Conservation (phyloP, 441 rosid genomes). For the Capsella rubella region DNA sequence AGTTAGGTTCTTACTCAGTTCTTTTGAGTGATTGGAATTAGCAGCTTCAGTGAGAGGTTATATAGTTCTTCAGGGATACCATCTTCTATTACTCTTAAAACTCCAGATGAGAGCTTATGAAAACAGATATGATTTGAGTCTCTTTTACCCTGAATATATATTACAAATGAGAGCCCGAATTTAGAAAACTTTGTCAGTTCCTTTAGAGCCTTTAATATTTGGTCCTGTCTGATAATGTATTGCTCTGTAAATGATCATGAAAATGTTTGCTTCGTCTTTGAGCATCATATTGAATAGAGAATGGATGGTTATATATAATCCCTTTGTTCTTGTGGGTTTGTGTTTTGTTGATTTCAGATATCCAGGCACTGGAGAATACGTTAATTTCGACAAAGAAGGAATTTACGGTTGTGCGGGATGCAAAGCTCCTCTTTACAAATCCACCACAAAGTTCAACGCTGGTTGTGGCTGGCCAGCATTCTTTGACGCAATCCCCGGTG, state of each 20-base stretch:
- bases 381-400: slow-evolving; percentile 73
- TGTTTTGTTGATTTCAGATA: slow-evolving; percentile 49
- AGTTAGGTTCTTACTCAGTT: background rate
- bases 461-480: slow-evolving; percentile 99
- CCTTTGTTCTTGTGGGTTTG: background rate
- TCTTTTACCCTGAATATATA: background rate
- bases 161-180: background rate
- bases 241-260: background rate
- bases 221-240: background rate
- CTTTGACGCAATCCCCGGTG: slow-evolving; percentile 87
- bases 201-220: background rate
- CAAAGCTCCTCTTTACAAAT: slow-evolving; percentile 80
- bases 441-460: slow-evolving; percentile 81
- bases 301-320: background rate
- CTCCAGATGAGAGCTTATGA: background rate
- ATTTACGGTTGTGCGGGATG: slow-evolving; percentile 82
- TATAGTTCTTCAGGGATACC: background rate
- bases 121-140: background rate
- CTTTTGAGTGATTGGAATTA: background rate
- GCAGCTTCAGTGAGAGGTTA: background rate
- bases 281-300: background rate
- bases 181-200: background rate
- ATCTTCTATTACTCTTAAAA: background rate
- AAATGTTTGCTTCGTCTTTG: background rate
- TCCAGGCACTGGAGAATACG: slow-evolving; percentile 89